Evolutionary conservation across 1,139 yeast genomes (phyloP).

Genomic region (Hyphopichia pseudoburtonii): DNA sequence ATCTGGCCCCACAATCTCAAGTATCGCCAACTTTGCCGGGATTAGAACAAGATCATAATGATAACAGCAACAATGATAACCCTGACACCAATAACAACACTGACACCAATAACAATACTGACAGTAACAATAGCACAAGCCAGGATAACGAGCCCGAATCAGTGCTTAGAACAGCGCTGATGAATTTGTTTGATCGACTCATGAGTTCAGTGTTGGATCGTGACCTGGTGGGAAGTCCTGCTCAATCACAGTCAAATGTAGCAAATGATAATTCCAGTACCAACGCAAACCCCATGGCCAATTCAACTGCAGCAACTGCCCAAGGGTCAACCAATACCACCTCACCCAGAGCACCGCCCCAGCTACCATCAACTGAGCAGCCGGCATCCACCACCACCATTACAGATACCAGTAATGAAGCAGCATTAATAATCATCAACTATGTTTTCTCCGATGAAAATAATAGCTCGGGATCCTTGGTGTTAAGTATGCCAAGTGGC

Average conservation of each 20-base stretch:
- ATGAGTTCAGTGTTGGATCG: constrained; percentile 6
- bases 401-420: constrained; percentile 6
- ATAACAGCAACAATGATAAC: not conserved
- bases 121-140: no score
- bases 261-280: not conserved
- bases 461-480: constrained; percentile 53
- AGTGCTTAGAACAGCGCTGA: constrained; percentile 2
- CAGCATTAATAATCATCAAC: constrained; percentile 44
- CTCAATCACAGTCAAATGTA: no score
- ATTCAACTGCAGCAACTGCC: no score
- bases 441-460: constrained; percentile 45
- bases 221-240: not conserved
- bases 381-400: not conserved
- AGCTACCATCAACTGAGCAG: no score
- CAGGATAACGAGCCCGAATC: no score
- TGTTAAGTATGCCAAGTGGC: constrained; percentile 38
- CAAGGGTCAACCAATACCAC: no score
- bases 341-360: not conserved
- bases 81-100: not conserved
- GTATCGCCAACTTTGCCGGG: no score
- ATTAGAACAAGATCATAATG: not conserved
- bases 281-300: no score
- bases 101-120: not conserved
- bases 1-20: no score
- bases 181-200: constrained; percentile 6